A percentile compares a stretch with the other conserved stretches of the same genome.
phyloP scores from a whole-genome alignment of 1,139 yeast species.

The Magnusiomyces fungicola region DNA sequence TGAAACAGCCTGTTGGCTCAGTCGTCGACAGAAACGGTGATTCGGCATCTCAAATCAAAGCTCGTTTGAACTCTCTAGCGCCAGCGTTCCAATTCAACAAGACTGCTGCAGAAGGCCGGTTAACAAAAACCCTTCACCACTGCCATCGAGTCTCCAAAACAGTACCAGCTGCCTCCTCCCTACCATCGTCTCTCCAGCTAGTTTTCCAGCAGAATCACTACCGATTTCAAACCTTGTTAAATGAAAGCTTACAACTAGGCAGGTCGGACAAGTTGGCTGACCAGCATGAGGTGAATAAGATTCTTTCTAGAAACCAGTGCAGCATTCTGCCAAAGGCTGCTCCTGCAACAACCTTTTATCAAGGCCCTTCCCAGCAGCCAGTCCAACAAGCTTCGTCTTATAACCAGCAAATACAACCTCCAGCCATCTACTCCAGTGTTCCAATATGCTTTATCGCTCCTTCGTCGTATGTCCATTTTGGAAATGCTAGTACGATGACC shows the following conservation, averaged over 20 bases:
- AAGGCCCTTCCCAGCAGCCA: background rate
- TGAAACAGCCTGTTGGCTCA: background rate
- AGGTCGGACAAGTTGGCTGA: background rate
- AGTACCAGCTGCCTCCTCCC: background rate
- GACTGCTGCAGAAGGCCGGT: background rate
- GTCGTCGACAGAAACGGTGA: background rate
- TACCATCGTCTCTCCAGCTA: background rate
- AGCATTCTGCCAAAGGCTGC: background rate
- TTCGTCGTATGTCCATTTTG: background rate
- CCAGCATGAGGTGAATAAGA: background rate
- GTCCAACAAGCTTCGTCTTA: background rate
- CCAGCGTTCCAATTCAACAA: background rate
- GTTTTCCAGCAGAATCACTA: background rate
- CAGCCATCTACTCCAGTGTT: background rate
- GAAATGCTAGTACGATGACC: background rate
- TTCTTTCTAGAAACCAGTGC: background rate
- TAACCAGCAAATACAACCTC: background rate
- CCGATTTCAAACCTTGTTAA: background rate
- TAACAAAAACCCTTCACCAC: background rate
- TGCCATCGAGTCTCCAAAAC: background rate
- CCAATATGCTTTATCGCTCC: background rate
- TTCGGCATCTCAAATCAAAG: too few species aligned
- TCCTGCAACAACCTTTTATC: background rate
- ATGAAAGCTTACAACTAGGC: background rate
- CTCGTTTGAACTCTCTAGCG: background rate